These are phyloP conservation scores for Cucurbitaria berberidis DNA, from an alignment of 2,329 filamentous ascomycete genomes.

Conservation along the genomic window DNA sequence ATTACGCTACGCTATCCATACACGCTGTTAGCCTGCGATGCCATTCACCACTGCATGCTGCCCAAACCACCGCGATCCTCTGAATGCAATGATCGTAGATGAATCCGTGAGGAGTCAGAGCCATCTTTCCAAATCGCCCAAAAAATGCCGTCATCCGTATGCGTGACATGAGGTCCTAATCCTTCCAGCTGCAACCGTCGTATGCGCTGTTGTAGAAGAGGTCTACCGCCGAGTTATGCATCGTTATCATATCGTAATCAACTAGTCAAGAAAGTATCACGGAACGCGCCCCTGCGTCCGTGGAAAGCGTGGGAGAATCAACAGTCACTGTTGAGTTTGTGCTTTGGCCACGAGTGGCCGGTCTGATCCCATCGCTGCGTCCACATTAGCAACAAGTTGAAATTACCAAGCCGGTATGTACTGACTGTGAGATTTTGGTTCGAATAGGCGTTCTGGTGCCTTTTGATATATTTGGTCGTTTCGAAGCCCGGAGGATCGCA, in stretches of 20 bases:
- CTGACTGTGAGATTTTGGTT: slow-evolving; percentile 60
- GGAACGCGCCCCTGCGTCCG: neutral
- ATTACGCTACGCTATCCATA: neutral
- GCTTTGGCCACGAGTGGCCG: slow-evolving; percentile 50
- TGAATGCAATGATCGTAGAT: neutral
- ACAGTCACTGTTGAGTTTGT: slow-evolving; percentile 54
- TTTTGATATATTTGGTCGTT: slow-evolving; percentile 58
- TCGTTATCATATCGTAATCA: too few relatives aligned
- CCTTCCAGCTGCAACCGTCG: neutral
- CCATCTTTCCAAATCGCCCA: too few relatives aligned
- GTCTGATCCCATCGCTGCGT: slow-evolving; percentile 42
- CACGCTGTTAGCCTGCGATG: neutral
- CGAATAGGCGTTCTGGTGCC: slow-evolving; percentile 56
- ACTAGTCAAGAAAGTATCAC: neutral
- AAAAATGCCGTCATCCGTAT: neutral
- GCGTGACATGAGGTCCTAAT: neutral
- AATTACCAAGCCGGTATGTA: neutral
- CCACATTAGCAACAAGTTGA: slow-evolving; percentile 2
- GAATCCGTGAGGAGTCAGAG: too few relatives aligned
- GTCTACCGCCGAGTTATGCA: neutral
- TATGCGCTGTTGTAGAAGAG: neutral
- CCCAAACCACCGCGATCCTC: neutral
- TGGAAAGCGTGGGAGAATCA: neutral
- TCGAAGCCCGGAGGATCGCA: slow-evolving; percentile 62
- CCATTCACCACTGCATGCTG: neutral